Evolutionary conservation across 768 basidiomycete genomes (phyloP).

Genomic region (Chalciporus piperatus): DNA sequence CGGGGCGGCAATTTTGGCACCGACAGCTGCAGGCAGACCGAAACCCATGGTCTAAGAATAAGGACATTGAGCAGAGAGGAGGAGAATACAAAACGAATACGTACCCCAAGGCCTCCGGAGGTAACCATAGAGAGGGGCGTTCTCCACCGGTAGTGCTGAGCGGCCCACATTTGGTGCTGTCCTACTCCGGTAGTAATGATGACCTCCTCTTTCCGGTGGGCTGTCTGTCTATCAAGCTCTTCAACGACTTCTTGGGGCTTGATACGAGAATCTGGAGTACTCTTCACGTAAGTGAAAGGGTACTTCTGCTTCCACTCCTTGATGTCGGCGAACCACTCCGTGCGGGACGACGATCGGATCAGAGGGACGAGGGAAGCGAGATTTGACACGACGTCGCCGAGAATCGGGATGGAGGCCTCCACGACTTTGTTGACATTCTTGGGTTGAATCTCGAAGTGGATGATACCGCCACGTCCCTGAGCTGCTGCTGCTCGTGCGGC

Average conservation of each 20-base stretch:
- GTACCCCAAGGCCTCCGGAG: constrained; percentile 89
- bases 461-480: constrained; percentile 90
- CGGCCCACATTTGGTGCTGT: constrained; percentile 99
- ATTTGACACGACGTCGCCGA: constrained; percentile 90
- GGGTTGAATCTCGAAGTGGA: constrained; percentile 98
- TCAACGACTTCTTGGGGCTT: constrained; percentile 98
- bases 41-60: constrained; percentile 89
- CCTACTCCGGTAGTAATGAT: constrained; percentile 94
- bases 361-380: constrained; percentile 78
- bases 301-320: constrained; percentile 80
- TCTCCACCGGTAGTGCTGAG: constrained; percentile 90
- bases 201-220: constrained; percentile 79
- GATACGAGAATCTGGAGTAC: constrained; percentile 58
- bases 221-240: constrained; percentile 82
- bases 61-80: neutral
- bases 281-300: constrained; percentile 85
- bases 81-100: constrained; percentile 30
- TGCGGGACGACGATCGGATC: constrained; percentile 61
- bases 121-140: constrained; percentile 86
- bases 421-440: constrained; percentile 99
- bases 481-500: constrained; percentile 83
- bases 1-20: constrained; percentile 95
- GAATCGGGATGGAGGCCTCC: constrained; percentile 88
- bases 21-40: constrained; percentile 91
- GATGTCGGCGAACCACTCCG: constrained; percentile 83